Conservation (phyloP, 73 alveolate genomes). For the Diophrys appendiculata region DNA sequence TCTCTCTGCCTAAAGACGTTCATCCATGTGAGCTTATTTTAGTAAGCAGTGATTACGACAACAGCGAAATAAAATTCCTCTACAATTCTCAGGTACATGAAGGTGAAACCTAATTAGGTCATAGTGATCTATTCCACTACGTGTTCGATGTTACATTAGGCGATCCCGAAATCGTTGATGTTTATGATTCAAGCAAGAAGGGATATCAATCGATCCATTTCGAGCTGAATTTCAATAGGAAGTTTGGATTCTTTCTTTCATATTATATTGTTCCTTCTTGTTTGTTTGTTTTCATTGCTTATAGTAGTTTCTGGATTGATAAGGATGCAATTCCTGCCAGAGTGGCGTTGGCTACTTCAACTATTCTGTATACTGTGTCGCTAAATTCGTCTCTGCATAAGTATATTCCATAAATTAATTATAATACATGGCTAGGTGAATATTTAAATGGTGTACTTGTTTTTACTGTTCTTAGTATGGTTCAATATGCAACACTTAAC, state of each 20-base stretch:
- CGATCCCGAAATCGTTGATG: neutral
- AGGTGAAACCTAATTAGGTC: too few relatives aligned
- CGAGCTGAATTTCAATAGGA: neutral
- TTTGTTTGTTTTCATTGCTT: conserved; percentile 13
- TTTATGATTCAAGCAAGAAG: neutral
- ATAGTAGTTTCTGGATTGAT: conserved; percentile 21
- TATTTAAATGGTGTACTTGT: conserved; percentile 4
- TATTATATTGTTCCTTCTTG: conserved; percentile 1
- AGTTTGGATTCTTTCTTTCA: conserved; percentile 1
- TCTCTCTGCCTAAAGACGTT: neutral
- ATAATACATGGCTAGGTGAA: conserved; percentile 7
- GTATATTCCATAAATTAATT: neutral
- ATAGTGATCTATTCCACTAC: neutral
- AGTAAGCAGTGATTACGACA: neutral
- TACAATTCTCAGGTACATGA: too few relatives aligned
- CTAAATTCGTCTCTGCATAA: neutral
- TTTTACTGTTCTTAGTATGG: conserved; percentile 13
- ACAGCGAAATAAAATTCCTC: neutral
- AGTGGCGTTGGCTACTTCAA: conserved; percentile 13
- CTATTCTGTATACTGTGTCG: conserved; percentile 7
- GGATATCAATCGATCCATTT: neutral
- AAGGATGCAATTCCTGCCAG: conserved; percentile 24
- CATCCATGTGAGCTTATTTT: neutral
- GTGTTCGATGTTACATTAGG: neutral
- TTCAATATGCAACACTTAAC: conserved; percentile 13